A percentile compares a stretch with the other conserved stretches of the same genome.
Conservation (phyloP, 805 yeast species). For the Hanseniaspora guilliermondii region DNA sequence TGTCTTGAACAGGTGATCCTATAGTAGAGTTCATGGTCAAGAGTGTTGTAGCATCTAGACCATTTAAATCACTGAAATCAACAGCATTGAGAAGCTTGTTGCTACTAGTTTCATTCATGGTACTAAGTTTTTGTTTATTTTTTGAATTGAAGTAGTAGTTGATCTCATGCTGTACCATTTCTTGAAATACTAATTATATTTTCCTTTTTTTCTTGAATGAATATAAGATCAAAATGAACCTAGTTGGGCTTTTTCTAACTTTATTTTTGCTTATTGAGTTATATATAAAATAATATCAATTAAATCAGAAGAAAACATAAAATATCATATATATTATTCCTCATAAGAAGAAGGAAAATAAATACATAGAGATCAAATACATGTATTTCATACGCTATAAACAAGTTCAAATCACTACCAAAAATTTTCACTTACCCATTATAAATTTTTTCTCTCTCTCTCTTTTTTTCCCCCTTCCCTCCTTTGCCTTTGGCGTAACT, state of each 20-base stretch:
- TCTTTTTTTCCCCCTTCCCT: too few species aligned
- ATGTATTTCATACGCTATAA: not conserved
- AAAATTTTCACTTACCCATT: not conserved
- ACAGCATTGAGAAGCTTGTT: conserved; percentile 8
- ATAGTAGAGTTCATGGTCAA: not conserved
- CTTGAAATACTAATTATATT: too few species aligned
- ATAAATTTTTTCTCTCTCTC: too few species aligned
- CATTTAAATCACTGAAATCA: not conserved
- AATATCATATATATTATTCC: too few species aligned
- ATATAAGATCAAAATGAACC: too few species aligned
- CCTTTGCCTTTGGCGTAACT: too few species aligned
- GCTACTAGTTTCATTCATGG: not conserved
- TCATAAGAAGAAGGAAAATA: not conserved
- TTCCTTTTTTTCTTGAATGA: too few species aligned
- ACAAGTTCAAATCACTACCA: not conserved
- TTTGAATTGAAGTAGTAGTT: not conserved
- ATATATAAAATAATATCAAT: too few species aligned
- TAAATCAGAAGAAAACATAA: too few species aligned
- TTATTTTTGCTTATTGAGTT: too few species aligned
- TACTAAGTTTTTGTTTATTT: not conserved
- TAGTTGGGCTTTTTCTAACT: too few species aligned
- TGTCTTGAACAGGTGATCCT: not conserved
- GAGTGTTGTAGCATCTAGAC: conserved; percentile 1
- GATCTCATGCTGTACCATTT: conserved; percentile 1
- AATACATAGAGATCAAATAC: not conserved